Evolutionary conservation across 2,329 filamentous ascomycete genomes (phyloP).

Genomic region (Colletotrichum godetiae): DNA sequence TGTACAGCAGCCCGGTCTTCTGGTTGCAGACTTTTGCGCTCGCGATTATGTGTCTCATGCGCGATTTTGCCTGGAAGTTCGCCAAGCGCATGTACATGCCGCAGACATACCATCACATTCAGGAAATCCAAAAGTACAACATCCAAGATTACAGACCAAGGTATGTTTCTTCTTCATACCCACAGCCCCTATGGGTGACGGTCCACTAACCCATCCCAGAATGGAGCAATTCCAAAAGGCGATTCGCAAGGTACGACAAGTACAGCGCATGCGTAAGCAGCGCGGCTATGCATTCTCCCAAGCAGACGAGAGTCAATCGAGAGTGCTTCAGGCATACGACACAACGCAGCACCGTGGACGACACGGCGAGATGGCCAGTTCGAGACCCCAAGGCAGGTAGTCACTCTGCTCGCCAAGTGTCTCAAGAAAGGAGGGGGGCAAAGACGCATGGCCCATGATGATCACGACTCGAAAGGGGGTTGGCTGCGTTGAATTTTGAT

Average conservation of each 20-base stretch:
- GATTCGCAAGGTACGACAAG: slow-evolving; percentile 96
- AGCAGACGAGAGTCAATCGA: slow-evolving; percentile 94
- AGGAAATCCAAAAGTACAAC: slow-evolving; percentile 99
- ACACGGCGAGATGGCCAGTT: slow-evolving; percentile 91
- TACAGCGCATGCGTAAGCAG: slow-evolving; percentile 99
- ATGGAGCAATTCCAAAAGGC: slow-evolving; percentile 99
- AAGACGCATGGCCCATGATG: slow-evolving; percentile 23
- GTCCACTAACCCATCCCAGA: slow-evolving; percentile 56
- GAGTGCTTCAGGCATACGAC: slow-evolving; percentile 96
- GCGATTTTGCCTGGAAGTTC: slow-evolving; percentile 98
- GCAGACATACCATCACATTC: slow-evolving; percentile 96
- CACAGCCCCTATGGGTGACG: neutral
- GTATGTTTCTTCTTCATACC: slow-evolving; percentile 59
- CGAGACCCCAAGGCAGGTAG: slow-evolving; percentile 43
- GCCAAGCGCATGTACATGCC: slow-evolving; percentile 97
- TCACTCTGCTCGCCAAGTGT: neutral
- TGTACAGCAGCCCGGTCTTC: slow-evolving; percentile 87
- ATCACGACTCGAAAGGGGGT: slow-evolving; percentile 33
- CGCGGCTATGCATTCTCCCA: slow-evolving; percentile 98
- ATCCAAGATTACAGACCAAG: slow-evolving; percentile 98
- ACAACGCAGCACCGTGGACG: slow-evolving; percentile 91
- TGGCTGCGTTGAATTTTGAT: slow-evolving; percentile 30
- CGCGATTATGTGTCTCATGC: slow-evolving; percentile 82
- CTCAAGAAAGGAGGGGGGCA: neutral
- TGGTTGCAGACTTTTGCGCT: slow-evolving; percentile 90